phyloP scores from a whole-genome alignment of 495 filamentous ascomycete species.

The Aspergillus diversus region DNA sequence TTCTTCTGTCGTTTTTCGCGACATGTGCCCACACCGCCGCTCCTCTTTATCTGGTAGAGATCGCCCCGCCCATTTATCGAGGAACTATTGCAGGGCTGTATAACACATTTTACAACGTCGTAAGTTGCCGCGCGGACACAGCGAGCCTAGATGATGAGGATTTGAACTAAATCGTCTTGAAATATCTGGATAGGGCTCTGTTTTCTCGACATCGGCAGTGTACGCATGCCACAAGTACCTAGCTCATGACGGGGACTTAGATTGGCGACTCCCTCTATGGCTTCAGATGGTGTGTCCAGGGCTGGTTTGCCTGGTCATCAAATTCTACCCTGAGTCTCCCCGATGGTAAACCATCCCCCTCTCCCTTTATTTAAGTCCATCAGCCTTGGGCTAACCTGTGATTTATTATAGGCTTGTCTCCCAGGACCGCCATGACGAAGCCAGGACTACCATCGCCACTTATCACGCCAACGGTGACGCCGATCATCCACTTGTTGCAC shows the following conservation, averaged over 20 bases:
- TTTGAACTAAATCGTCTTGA: neutral
- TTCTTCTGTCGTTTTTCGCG: slow-evolving; percentile 74
- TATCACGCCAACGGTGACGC: slow-evolving; percentile 60
- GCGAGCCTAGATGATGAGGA: neutral
- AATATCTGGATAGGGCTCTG: slow-evolving; percentile 8
- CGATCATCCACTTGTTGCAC: slow-evolving; percentile 53
- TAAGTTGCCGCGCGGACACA: slow-evolving; percentile 32
- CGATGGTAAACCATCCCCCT: slow-evolving; percentile 10
- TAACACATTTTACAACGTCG: slow-evolving; percentile 66
- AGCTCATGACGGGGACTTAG: slow-evolving; percentile 4
- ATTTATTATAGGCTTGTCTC: slow-evolving; percentile 15
- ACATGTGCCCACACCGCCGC: slow-evolving; percentile 67
- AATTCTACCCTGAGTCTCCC: slow-evolving; percentile 33
- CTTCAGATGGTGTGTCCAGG: slow-evolving; percentile 61
- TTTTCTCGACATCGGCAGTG: slow-evolving; percentile 25
- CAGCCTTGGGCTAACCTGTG: neutral
- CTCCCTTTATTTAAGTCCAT: neutral
- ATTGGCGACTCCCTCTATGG: slow-evolving; percentile 64
- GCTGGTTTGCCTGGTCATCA: slow-evolving; percentile 36
- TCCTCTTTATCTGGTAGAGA: slow-evolving; percentile 71
- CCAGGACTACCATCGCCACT: slow-evolving; percentile 49
- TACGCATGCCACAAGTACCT: slow-evolving; percentile 33
- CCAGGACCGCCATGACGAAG: slow-evolving; percentile 58
- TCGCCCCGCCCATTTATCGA: slow-evolving; percentile 70
- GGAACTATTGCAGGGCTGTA: slow-evolving; percentile 65